Base-by-base conservation (phyloP, 179 eudicot genomes). In the Monotropa hypopitys region DNA sequence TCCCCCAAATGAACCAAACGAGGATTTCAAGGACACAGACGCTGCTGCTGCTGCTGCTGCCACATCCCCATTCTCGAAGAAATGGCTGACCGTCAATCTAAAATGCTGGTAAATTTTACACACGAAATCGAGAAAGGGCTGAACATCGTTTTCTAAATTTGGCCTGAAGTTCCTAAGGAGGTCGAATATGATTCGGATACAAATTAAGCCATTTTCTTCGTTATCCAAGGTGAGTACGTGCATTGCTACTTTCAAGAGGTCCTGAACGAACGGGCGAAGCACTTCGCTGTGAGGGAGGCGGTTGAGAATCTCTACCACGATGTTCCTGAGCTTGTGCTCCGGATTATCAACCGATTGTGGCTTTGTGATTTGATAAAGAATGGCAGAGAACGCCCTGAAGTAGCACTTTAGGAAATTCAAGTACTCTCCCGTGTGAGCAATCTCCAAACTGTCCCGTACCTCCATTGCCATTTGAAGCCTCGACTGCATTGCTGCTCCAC, bases 241-340 rank as follows among this genome's bases (percentile, higher is more conserved):
- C 98, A 94, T 92, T 73, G 97, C 92, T 49, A 94, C 93, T 86
- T 89, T 92, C 51, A 94, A 82, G 68, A 94, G 86, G 66, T 94
- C 96, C 85, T 88, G 97, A 46, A 94, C 97, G 63, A 90, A 92
- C 59, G 97, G 96, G 11, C 98, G 85, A 26, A 94, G 91, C 69
- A 94, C 98, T 83, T 94, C 98, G 40, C 94, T 92, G 71, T 94
- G 98, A 10, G 98, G 98, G 21, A 94, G 85, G 28, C 98, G 94
- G 70, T 92, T 92, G 66, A 94, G 88, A 38, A 92, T 94, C 85
- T 94, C 98, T 35, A 94, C 85, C 51, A 94, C 89, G 32, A 92
- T 80, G 81, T 94, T 92, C 5, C 98, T 85, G 26, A 94, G 92
- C 85, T 92, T 92, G 86, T 94, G 98, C 72, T 94, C 98, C 0